Evolutionary conservation across 805 yeast genomes (phyloP).

Genomic region (Kockiozyma suomiensis): DNA sequence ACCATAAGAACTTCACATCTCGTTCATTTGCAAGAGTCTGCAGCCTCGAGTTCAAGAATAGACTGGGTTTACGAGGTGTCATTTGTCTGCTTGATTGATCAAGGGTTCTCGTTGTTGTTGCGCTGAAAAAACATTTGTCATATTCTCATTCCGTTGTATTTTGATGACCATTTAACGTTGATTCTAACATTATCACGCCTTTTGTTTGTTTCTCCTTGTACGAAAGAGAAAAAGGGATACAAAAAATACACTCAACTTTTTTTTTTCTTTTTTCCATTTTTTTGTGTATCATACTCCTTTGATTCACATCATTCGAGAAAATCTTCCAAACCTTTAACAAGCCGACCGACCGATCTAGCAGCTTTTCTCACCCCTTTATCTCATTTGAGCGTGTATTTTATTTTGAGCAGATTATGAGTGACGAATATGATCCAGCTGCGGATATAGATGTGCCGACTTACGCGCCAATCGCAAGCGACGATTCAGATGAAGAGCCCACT

Average conservation of each 20-base stretch:
- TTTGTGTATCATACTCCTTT: background rate
- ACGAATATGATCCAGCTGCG: background rate
- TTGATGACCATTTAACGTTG: too few species aligned
- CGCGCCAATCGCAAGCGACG: slow-evolving; percentile 7
- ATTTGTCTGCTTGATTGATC: too few species aligned
- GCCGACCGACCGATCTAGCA: background rate
- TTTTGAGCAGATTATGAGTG: background rate
- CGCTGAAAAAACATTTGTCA: too few species aligned
- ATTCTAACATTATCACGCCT: background rate
- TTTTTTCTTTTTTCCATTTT: background rate
- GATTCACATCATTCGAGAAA: background rate
- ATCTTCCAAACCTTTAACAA: background rate
- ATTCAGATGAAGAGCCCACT: background rate
- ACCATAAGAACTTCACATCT: too few species aligned
- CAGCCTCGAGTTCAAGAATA: too few species aligned
- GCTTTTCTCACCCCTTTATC: background rate
- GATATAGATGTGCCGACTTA: slow-evolving; percentile 11
- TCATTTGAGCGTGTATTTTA: background rate
- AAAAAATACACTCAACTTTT: background rate
- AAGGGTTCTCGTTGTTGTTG: too few species aligned
- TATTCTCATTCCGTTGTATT: too few species aligned
- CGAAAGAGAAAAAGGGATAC: background rate
- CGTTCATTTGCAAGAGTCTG: too few species aligned
- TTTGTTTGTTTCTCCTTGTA: background rate
- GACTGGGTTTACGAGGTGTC: too few species aligned